Evolutionary conservation across 139 green algal species (phyloP).

Genomic region (Zygnema cylindricum): DNA sequence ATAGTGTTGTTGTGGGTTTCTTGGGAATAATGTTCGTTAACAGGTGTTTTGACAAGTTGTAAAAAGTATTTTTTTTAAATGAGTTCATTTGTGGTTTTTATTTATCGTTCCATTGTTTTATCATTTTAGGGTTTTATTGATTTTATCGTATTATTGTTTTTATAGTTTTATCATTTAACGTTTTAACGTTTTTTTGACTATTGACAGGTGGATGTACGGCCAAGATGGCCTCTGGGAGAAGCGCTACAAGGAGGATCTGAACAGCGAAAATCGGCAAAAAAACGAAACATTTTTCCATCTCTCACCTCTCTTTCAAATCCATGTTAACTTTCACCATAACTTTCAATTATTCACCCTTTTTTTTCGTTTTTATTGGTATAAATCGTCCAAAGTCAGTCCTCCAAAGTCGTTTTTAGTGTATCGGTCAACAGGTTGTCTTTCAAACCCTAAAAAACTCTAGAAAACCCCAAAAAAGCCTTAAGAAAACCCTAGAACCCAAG

Average conservation of each 20-base stretch:
- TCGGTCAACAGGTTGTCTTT: no score
- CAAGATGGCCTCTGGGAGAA: conserved; percentile 28
- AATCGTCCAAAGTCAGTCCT: no score
- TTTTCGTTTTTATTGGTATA: no score
- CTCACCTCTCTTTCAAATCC: conserved; percentile 21
- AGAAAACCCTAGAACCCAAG: no score
- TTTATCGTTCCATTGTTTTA: neutral
- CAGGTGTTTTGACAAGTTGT: conserved; percentile 2
- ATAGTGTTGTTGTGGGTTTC: neutral
- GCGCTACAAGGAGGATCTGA: neutral
- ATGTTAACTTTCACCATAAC: no score
- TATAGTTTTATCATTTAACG: neutral
- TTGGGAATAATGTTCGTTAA: neutral
- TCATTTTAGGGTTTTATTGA: no score
- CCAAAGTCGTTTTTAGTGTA: no score
- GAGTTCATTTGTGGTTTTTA: neutral
- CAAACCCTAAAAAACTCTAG: no score
- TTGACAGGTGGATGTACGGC: conserved; percentile 29
- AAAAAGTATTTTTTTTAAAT: neutral
- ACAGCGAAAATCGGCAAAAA: neutral
- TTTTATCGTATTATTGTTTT: neutral
- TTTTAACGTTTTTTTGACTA: neutral
- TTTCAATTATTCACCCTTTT: no score
- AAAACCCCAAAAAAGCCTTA: no score
- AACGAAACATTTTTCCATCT: conserved; percentile 1